These are phyloP conservation scores for Pisolithus marmoratus DNA, from an alignment of 768 basidiomycete species.

Conservation along the genomic window DNA sequence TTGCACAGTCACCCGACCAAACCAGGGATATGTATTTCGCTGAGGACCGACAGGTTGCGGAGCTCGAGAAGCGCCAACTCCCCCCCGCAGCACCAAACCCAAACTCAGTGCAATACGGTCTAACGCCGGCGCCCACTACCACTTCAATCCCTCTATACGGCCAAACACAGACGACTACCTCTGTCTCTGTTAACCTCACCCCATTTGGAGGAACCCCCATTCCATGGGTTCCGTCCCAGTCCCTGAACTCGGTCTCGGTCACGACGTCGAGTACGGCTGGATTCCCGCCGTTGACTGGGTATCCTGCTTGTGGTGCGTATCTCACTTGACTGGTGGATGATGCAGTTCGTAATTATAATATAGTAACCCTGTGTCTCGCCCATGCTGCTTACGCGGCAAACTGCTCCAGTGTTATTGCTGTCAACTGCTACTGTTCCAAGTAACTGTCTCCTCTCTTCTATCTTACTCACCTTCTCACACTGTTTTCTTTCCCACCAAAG, in stretches of 20 bases:
- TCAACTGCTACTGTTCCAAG: conserved; percentile 46
- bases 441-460: conserved; percentile 12
- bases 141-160: too few relatives aligned
- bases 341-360: background rate
- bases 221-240: background rate
- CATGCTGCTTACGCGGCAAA: conserved; percentile 28
- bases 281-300: conserved; percentile 35
- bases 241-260: conserved; percentile 8
- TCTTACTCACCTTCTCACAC: background rate
- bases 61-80: too few relatives aligned
- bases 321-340: too few relatives aligned
- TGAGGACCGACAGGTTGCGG: too few relatives aligned
- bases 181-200: background rate
- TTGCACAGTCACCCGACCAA: too few relatives aligned
- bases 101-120: too few relatives aligned
- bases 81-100: too few relatives aligned
- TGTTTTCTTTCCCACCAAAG: conserved; percentile 6
- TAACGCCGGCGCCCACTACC: too few relatives aligned
- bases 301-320: conserved; percentile 35
- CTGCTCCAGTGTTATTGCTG: conserved; percentile 30
- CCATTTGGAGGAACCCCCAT: background rate
- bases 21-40: too few relatives aligned
- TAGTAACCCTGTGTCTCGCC: conserved; percentile 43
- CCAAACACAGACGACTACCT: too few relatives aligned
- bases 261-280: conserved; percentile 29